These are phyloP conservation scores for Prunus davidiana DNA, from an alignment of 306 rosid genomes.

Conservation along the genomic window DNA sequence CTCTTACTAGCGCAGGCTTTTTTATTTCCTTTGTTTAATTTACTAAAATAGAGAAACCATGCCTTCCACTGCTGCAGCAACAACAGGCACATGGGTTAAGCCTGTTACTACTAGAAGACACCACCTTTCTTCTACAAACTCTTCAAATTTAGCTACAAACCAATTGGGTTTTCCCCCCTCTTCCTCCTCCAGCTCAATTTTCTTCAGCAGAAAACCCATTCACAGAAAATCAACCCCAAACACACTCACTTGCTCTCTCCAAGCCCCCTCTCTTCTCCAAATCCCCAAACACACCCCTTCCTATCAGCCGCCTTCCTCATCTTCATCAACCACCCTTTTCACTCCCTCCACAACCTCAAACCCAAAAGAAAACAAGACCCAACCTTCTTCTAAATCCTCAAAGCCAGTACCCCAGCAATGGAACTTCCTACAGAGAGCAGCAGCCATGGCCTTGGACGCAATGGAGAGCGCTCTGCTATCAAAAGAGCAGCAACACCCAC, in stretches of 20 bases:
- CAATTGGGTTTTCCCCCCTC: not conserved
- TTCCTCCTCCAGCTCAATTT: constrained; percentile 13
- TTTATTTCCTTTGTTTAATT: not conserved
- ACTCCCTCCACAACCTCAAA: not conserved
- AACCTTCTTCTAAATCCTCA: not conserved
- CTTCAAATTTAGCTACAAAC: not conserved
- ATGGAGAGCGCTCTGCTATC: constrained; percentile 54
- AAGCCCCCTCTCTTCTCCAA: constrained; percentile 45
- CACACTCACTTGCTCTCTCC: constrained; percentile 46
- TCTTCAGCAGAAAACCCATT: constrained; percentile 3
- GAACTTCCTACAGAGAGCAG: constrained; percentile 58
- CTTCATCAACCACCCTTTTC: not conserved
- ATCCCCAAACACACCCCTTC: constrained; percentile 43
- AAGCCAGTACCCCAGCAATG: constrained; percentile 23
- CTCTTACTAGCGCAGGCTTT: not conserved
- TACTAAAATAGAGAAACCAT: constrained; percentile 13
- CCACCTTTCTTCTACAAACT: constrained; percentile 3
- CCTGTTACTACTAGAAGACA: not conserved
- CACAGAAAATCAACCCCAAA: not conserved
- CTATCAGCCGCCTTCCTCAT: not conserved
- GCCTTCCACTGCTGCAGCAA: constrained; percentile 16
- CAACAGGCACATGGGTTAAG: constrained; percentile 6
- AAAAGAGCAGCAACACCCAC: constrained; percentile 51
- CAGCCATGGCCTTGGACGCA: constrained; percentile 55
- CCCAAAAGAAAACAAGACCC: not conserved